Base-by-base conservation (phyloP, 352 stramenopile genomes). In the Pythium vanterpoolii region DNA sequence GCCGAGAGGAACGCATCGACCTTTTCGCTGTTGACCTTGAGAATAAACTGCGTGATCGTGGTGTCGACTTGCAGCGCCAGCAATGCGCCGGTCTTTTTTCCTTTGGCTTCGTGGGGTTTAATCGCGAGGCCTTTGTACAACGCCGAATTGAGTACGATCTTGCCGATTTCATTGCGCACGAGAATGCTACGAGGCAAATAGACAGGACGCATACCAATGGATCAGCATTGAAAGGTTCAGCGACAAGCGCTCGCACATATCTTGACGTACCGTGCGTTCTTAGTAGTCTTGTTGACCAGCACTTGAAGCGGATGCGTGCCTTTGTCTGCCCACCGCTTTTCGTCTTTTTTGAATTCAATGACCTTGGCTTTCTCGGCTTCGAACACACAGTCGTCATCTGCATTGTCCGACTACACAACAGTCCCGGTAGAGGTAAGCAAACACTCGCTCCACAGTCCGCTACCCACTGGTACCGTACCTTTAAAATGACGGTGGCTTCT, bases 321-420 rank as follows among this genome's bases (percentile, higher is more conserved):
- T 65, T 93, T 93, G 76, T 95, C 84, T 10, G 84, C 86, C 86
- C 86, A 95, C 28, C 81, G 82, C 69, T 91, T 95, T 60, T 93
- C 86, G 62, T 89, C 79, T 51, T 89, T 92, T 62, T 90, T 93
- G 61, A 93, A 93, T 66, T 93, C 83, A 55, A 88, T 83, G 24
- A 94, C 55, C 68, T 90, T 94, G 51, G 73, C 76, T 68, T 90
- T 90, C 11, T 90, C 81, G 6, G 66, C 72, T 40, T 93, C 82
- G 54, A 93, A 95, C 21, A 84, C 69, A 51, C 69, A 79, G 18
- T 90, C 75, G 21, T 95, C 86, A 26, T 95, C 84, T 3, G 69
- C 54, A 30, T 79, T 83, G 49, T 87, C 77, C 23, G 75, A 74
- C 81, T 91, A 52, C 27, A 45, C 23, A 55, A 27, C 4, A 5